Conservation (phyloP, 768 basidiomycete species). For the Artomyces pyxidatus region DNA sequence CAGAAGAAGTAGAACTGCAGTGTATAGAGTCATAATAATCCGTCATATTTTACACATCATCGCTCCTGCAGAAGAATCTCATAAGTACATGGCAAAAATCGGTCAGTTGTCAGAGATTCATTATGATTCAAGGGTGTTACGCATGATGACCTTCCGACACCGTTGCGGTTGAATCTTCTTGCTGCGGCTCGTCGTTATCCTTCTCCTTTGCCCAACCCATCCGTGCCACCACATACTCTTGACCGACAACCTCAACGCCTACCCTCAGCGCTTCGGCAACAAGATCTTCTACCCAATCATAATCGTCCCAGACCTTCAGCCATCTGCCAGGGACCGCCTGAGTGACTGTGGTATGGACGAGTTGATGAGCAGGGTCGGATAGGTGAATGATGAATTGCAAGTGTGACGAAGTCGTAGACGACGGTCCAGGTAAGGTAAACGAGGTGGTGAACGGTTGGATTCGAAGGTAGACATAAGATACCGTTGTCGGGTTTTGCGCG, state of each 20-base stretch:
- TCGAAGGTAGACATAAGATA: conserved; percentile 88
- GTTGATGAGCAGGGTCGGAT: conserved; percentile 70
- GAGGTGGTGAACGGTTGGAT: conserved; percentile 78
- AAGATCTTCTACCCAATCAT: conserved; percentile 94
- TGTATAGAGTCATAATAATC: neutral
- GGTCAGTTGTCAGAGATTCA: no score
- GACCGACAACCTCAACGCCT: conserved; percentile 84
- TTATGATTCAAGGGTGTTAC: neutral
- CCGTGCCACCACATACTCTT: conserved; percentile 79
- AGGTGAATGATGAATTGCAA: conserved; percentile 61
- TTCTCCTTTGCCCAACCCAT: conserved; percentile 68
- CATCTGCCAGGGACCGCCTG: conserved; percentile 81
- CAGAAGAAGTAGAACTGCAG: conserved; percentile 58
- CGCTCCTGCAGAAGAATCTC: neutral
- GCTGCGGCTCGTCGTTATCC: conserved; percentile 8
- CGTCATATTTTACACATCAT: neutral
- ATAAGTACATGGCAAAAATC: neutral
- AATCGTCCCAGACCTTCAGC: conserved; percentile 85
- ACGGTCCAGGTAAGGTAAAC: conserved; percentile 34
- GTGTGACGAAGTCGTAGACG: conserved; percentile 24
- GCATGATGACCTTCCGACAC: conserved; percentile 7
- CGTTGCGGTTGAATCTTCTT: conserved; percentile 6
- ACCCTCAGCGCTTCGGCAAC: conserved; percentile 81
- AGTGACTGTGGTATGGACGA: conserved; percentile 70
- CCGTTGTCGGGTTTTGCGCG: conserved; percentile 58